Percentiles rank a stretch among this genome's conserved stretches.
These are phyloP conservation scores for Adiantum capillusveneris DNA, from an alignment of 75 land plant genomes.

Conservation along the genomic window DNA sequence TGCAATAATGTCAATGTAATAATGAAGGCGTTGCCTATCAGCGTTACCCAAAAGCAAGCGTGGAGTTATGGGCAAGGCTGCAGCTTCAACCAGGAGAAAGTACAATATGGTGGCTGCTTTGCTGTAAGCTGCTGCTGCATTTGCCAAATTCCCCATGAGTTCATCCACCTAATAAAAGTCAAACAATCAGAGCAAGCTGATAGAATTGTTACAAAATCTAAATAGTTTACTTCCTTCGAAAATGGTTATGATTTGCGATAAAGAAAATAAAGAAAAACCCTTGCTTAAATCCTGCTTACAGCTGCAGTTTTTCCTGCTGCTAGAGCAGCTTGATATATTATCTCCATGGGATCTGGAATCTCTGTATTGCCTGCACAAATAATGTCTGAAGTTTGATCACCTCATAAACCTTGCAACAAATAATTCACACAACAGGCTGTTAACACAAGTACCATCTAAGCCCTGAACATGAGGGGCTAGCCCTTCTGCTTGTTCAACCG, in stretches of 20 bases:
- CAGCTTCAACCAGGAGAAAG: slow-evolving; percentile 85
- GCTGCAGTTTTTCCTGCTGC: slow-evolving; percentile 64
- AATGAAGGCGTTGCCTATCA: slow-evolving; percentile 63
- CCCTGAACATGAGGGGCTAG: slow-evolving; percentile 44
- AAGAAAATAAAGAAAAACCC: background rate
- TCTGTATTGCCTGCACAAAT: slow-evolving; percentile 49
- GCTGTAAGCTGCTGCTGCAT: slow-evolving; percentile 52
- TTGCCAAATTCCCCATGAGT: slow-evolving; percentile 58
- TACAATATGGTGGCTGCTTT: slow-evolving; percentile 63
- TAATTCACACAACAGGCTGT: background rate
- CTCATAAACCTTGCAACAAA: background rate
- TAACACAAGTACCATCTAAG: slow-evolving; percentile 48
- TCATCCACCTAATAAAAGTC: slow-evolving; percentile 60
- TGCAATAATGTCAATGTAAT: slow-evolving; percentile 57
- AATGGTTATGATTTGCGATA: background rate
- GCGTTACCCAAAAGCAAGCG: slow-evolving; percentile 57
- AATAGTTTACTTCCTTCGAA: background rate
- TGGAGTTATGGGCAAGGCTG: slow-evolving; percentile 59
- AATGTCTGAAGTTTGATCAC: background rate
- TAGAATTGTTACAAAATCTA: background rate
- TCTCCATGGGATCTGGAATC: slow-evolving; percentile 97
- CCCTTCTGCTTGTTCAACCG: slow-evolving; percentile 77
- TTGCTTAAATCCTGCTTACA: slow-evolving; percentile 36
- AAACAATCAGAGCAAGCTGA: background rate
- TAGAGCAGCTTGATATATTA: slow-evolving; percentile 78